phyloP scores from a whole-genome alignment of 345 rosid genomes.

The Microthlaspi erraticum region DNA sequence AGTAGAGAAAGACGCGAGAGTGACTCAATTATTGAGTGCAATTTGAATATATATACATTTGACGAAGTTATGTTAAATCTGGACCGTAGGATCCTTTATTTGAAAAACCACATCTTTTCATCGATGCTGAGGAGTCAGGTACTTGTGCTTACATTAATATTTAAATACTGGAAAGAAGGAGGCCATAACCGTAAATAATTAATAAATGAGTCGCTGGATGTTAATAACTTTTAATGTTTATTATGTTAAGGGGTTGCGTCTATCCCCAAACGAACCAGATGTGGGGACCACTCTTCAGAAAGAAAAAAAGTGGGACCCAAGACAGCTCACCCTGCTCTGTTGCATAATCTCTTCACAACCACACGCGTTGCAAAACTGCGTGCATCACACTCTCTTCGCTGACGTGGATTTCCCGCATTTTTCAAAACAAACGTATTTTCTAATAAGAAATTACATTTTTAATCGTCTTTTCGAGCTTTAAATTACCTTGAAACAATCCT shows the following conservation, averaged over 20 bases:
- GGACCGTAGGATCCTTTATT: constrained; percentile 15
- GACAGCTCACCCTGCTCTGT: constrained; percentile 39
- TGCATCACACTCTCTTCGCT: constrained; percentile 19
- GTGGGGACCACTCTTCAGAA: constrained; percentile 29
- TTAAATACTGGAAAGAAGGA: not conserved
- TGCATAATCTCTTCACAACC: not conserved
- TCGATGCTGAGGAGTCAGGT: constrained; percentile 2
- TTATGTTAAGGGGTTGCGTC: constrained; percentile 23
- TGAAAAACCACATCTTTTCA: not conserved
- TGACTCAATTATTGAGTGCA: constrained; percentile 24
- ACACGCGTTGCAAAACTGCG: constrained; percentile 27
- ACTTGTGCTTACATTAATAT: not conserved
- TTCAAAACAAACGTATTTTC: not conserved
- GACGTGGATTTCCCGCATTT: constrained; percentile 11
- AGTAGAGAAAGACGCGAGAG: constrained; percentile 12
- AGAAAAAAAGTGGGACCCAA: constrained; percentile 21
- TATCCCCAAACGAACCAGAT: constrained; percentile 32
- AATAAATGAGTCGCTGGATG: constrained; percentile 20
- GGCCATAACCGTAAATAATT: constrained; percentile 9
- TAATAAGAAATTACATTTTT: constrained; percentile 9
- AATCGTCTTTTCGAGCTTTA: not conserved
- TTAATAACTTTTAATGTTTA: not conserved
- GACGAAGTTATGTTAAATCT: constrained; percentile 13
- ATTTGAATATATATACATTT: constrained; percentile 16
- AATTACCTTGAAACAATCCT: constrained; percentile 9